Evolutionary conservation across 805 yeast genomes (phyloP).

Genomic region (Wickerhamiella bombiphila): DNA sequence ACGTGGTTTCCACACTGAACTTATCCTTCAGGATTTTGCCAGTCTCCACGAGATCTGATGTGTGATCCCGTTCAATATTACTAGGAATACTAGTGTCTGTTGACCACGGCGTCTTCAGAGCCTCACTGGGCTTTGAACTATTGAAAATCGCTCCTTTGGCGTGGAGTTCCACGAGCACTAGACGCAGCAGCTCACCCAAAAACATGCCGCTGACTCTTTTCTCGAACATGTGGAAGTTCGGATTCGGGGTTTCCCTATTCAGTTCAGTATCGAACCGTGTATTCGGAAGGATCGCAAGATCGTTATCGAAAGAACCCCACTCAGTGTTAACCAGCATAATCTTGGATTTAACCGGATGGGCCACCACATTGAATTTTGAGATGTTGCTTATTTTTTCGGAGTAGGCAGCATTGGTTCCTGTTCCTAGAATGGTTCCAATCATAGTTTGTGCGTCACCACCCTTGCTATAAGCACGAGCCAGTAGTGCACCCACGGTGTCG

Average conservation of each 20-base stretch:
- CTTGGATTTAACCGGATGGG: conserved; percentile 22
- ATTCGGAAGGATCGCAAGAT: conserved; percentile 54
- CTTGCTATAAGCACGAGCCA: conserved; percentile 74
- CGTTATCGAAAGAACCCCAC: conserved; percentile 96
- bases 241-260: conserved; percentile 63
- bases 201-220: conserved; percentile 88
- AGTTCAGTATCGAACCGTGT: conserved; percentile 63
- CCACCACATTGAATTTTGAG: conserved; percentile 47
- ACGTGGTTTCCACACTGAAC: conserved; percentile 53
- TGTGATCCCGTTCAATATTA: conserved; percentile 69
- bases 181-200: conserved; percentile 77
- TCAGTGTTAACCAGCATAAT: conserved; percentile 87
- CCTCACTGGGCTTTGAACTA: conserved; percentile 11
- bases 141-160: conserved; percentile 40
- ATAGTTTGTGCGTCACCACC: conserved; percentile 57
- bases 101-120: conserved; percentile 49
- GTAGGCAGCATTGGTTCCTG: conserved; percentile 96
- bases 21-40: conserved; percentile 28
- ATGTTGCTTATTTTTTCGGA: conserved; percentile 62
- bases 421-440: conserved; percentile 86
- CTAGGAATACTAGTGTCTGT: conserved; percentile 76
- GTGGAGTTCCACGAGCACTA: conserved; percentile 50
- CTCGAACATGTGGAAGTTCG: conserved; percentile 82
- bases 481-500: conserved; percentile 88
- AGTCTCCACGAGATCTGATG: conserved; percentile 36